These are phyloP conservation scores for Halenospora varia DNA, from an alignment of 495 filamentous ascomycete genomes.

Conservation along the genomic window DNA sequence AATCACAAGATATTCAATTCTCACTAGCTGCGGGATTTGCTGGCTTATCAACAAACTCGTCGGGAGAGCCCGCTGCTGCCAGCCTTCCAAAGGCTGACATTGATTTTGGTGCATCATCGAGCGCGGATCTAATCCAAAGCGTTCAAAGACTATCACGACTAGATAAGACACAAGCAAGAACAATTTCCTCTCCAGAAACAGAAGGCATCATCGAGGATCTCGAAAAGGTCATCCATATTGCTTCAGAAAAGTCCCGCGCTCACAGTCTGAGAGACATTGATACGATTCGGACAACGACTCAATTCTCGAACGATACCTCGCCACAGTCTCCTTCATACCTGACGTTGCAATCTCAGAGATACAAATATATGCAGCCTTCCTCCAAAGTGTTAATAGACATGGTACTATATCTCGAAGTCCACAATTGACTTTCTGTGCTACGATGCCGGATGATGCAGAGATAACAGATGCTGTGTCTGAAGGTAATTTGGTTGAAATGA, in stretches of 20 bases:
- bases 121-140: not conserved
- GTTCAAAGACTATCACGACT: not conserved
- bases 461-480: not conserved
- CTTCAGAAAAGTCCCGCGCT: not conserved
- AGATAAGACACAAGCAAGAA: not conserved
- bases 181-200: not conserved
- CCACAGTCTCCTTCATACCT: not conserved
- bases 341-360: not conserved
- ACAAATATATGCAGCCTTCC: not conserved
- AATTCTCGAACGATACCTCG: not conserved
- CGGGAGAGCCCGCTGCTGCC: not conserved
- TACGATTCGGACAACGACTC: not conserved
- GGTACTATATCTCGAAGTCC: too few species aligned
- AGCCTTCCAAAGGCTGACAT: not conserved
- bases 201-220: not conserved
- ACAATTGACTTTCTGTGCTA: not conserved
- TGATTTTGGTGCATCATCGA: not conserved
- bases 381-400: too few species aligned
- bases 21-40: not conserved
- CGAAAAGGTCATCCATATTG: not conserved
- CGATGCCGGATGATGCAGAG: not conserved
- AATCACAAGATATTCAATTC: not conserved
- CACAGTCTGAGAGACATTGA: not conserved
- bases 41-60: too few species aligned
- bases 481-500: not conserved